Conservation (phyloP, 345 rosid species). For the Eucalyptus lansdowneana region DNA sequence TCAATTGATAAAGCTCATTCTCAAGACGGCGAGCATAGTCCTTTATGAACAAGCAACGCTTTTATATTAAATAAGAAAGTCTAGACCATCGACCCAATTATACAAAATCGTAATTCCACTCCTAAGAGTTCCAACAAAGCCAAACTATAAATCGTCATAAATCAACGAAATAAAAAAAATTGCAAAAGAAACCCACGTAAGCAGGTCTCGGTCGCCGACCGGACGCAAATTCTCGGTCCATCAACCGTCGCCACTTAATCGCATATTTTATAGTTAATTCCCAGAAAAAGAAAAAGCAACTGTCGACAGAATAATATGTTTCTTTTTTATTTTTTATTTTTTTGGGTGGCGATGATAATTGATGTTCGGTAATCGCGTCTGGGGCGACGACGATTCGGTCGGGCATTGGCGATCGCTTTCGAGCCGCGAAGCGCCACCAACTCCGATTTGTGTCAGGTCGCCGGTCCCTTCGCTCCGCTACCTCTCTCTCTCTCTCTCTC, state of each 20-base stretch:
- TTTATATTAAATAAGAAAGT: not conserved
- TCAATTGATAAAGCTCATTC: not conserved
- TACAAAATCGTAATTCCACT: not conserved
- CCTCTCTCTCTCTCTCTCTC: not conserved
- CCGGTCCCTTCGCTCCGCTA: not conserved
- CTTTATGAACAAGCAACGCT: rapidly evolving
- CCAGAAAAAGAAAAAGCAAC: not conserved
- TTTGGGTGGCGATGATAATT: not conserved
- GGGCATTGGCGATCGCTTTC: not conserved
- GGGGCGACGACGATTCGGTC: not conserved
- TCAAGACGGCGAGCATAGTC: no score
- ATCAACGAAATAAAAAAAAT: not conserved
- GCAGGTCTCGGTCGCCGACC: not conserved
- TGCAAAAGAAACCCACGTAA: not conserved
- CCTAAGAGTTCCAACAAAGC: not conserved
- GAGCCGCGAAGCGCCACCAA: not conserved
- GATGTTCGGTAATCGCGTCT: not conserved
- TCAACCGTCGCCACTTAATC: not conserved
- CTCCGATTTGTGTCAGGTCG: not conserved
- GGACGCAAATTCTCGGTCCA: not conserved
- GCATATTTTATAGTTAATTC: not conserved
- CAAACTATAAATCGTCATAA: not conserved
- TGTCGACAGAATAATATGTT: not conserved
- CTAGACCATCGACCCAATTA: not conserved
- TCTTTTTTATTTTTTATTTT: not conserved